These are phyloP conservation scores for Secale cereale DNA, from an alignment of 176 grass and related monocot species.

Conservation along the genomic window DNA sequence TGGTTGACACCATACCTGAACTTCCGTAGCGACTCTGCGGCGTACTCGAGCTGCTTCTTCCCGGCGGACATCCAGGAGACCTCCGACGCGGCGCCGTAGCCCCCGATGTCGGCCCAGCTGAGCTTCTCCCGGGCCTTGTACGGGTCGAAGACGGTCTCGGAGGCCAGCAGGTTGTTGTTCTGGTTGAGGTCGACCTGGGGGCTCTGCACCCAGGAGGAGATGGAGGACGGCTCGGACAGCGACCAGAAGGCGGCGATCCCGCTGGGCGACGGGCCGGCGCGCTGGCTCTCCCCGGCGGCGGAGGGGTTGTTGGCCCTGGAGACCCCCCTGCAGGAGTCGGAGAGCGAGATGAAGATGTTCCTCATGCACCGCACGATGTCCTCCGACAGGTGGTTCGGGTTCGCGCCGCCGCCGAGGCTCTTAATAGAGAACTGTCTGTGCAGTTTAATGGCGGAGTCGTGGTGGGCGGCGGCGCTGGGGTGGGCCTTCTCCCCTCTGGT, in stretches of 20 bases:
- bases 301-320: neutral
- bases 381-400: slow-evolving; percentile 72
- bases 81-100: slow-evolving; percentile 62
- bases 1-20: slow-evolving; percentile 62
- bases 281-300: slow-evolving; percentile 16
- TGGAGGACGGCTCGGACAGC: slow-evolving; percentile 50
- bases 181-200: slow-evolving; percentile 69
- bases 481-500: slow-evolving; percentile 7
- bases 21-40: slow-evolving; percentile 67
- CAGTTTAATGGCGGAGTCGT: slow-evolving; percentile 50
- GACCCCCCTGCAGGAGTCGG: slow-evolving; percentile 53
- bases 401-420: slow-evolving; percentile 23
- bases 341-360: slow-evolving; percentile 85
- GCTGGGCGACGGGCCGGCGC: slow-evolving; percentile 49
- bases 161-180: slow-evolving; percentile 58
- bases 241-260: slow-evolving; percentile 73
- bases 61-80: slow-evolving; percentile 96
- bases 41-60: slow-evolving; percentile 89
- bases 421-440: slow-evolving; percentile 48
- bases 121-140: slow-evolving; percentile 77
- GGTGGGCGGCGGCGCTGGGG: neutral
- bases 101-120: slow-evolving; percentile 89
- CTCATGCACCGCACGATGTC: slow-evolving; percentile 89
- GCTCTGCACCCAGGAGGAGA: slow-evolving; percentile 74
- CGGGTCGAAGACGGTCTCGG: slow-evolving; percentile 73